Conservation (phyloP, 2,329 filamentous ascomycete genomes). For the Aspergillus nomiae region DNA sequence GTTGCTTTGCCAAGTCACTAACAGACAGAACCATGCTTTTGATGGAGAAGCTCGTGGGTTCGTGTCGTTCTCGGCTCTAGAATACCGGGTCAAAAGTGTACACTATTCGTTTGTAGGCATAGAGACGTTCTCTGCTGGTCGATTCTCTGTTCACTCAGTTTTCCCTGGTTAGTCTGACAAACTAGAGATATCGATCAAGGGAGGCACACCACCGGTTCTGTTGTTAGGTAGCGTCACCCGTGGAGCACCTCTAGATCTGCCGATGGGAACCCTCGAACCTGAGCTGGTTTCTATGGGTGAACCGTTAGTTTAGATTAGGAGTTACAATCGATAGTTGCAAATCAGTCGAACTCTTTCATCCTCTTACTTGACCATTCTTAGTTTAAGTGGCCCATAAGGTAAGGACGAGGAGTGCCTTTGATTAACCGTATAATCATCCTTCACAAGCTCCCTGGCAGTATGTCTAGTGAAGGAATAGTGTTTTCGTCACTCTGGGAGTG, state of each 20-base stretch:
- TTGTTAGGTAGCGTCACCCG: background rate
- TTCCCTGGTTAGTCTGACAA: background rate
- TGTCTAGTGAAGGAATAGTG: no score
- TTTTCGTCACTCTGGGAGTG: no score
- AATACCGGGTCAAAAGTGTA: background rate
- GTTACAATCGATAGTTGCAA: no score
- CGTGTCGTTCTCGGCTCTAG: background rate
- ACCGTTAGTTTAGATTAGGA: background rate
- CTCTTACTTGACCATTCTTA: no score
- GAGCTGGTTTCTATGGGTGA: background rate
- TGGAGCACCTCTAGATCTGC: no score
- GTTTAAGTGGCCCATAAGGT: no score
- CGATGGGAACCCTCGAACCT: no score
- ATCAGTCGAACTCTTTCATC: no score
- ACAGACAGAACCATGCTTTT: conserved; percentile 5
- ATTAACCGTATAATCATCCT: no score
- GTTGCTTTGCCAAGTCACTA: conserved; percentile 11
- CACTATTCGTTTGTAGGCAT: background rate
- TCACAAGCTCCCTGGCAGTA: no score
- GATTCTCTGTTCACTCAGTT: background rate
- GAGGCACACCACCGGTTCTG: background rate
- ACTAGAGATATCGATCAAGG: background rate
- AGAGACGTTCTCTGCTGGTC: background rate
- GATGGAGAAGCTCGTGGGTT: background rate
- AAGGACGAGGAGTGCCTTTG: no score